phyloP scores from a whole-genome alignment of 345 rosid genomes.

The Microcos paniculata region DNA sequence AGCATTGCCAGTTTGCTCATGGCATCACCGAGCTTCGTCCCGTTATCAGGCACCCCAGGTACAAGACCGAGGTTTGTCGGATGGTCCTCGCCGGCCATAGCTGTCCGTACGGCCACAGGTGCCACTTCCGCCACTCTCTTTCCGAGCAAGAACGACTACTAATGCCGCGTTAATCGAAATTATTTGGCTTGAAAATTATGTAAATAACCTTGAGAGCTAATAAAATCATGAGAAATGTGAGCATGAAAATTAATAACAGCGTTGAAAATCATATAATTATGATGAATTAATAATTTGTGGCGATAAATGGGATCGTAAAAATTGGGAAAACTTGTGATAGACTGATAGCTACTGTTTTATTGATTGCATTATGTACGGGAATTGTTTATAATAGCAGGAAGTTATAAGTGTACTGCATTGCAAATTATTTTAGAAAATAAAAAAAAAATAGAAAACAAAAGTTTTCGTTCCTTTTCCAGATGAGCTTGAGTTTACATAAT shows the following conservation, averaged over 20 bases:
- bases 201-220: background rate
- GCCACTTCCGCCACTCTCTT: conserved; percentile 94
- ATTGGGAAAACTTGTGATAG: background rate
- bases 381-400: background rate
- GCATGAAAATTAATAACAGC: background rate
- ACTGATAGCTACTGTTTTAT: background rate
- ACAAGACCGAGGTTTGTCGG: conserved; percentile 83
- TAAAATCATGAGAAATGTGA: background rate
- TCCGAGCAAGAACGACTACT: conserved; percentile 62
- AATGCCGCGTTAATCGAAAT: conserved; percentile 30
- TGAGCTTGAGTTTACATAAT: too few species aligned
- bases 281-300: background rate
- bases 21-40: conserved; percentile 86
- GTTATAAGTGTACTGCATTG: background rate
- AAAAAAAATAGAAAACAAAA: too few species aligned
- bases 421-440: too few species aligned
- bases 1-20: conserved; percentile 86
- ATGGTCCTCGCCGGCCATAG: conserved; percentile 64
- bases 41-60: conserved; percentile 84
- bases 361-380: background rate
- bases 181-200: background rate
- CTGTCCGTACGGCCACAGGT: conserved; percentile 92
- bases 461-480: too few species aligned
- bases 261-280: background rate
- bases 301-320: background rate